Conservation (phyloP, 129 eudicot species). For the Saussurea involucrata region DNA sequence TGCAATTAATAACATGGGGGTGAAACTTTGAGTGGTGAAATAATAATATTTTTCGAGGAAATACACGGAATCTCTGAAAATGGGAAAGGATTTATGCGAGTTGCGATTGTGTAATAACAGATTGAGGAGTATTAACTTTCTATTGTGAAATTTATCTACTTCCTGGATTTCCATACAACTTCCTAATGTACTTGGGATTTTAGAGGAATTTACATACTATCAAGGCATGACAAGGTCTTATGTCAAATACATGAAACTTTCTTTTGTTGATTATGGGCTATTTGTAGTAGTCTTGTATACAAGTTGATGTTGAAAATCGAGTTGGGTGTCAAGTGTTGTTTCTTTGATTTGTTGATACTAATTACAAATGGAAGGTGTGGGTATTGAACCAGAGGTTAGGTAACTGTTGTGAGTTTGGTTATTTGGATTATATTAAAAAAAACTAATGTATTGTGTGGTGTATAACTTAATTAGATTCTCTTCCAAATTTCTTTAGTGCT, state of each 20-base stretch:
- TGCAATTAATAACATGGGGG: background rate
- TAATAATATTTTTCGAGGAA: background rate
- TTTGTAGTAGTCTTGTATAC: background rate
- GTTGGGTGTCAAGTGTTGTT: background rate
- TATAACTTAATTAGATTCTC: background rate
- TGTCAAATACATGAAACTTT: background rate
- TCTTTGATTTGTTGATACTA: background rate
- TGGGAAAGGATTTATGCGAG: conserved; percentile 8
- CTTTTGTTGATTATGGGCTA: conserved; percentile 4
- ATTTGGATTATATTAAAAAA: background rate
- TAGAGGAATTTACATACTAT: background rate
- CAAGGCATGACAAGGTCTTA: background rate
- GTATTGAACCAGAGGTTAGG: background rate
- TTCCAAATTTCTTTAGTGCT: background rate
- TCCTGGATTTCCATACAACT: background rate
- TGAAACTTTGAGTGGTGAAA: conserved; percentile 12
- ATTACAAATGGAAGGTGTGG: background rate
- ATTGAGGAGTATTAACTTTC: background rate
- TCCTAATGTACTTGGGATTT: background rate
- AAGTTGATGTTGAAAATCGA: conserved; percentile 6
- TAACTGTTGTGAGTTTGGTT: background rate
- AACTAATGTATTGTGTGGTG: background rate
- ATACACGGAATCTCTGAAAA: background rate
- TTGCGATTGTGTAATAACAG: background rate
- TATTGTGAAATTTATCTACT: background rate